Conservation (phyloP, 1,284 basidiomycete genomes). For the Tilletia setariae region DNA sequence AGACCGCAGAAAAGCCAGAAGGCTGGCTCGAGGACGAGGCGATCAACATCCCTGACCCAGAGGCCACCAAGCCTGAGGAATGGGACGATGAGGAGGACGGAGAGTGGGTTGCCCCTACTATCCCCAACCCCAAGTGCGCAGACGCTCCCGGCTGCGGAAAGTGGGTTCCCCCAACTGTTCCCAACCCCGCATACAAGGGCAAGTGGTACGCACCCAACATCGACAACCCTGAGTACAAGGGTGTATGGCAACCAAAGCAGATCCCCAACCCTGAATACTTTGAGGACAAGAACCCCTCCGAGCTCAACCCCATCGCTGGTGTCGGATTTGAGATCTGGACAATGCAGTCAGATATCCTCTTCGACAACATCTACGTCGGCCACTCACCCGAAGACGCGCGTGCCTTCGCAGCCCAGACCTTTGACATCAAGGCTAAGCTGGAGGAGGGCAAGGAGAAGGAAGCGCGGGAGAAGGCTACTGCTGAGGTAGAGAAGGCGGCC, state of each 20-base stretch:
- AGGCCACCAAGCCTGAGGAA: slow-evolving; percentile 94
- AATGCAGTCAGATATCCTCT: slow-evolving; percentile 52
- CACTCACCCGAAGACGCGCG: slow-evolving; percentile 46
- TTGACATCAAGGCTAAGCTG: slow-evolving; percentile 45
- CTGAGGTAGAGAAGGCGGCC: slow-evolving; percentile 24
- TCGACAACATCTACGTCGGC: slow-evolving; percentile 54
- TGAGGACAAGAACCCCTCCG: slow-evolving; percentile 80
- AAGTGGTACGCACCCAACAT: slow-evolving; percentile 90
- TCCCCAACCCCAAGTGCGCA: slow-evolving; percentile 73
- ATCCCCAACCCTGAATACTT: slow-evolving; percentile 79
- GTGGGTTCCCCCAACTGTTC: slow-evolving; percentile 84
- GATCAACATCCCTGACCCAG: slow-evolving; percentile 78
- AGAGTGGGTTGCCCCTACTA: slow-evolving; percentile 87
- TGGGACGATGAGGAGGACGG: slow-evolving; percentile 99
- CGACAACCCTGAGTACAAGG: slow-evolving; percentile 56
- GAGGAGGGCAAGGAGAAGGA: slow-evolving; percentile 44
- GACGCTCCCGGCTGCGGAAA: slow-evolving; percentile 89
- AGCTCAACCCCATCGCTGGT: slow-evolving; percentile 60
- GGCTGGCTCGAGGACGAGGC: slow-evolving; percentile 94
- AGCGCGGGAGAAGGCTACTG: slow-evolving; percentile 17
- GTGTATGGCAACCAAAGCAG: slow-evolving; percentile 46
- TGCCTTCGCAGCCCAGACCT: slow-evolving; percentile 44
- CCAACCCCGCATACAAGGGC: slow-evolving; percentile 97
- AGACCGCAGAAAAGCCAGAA: slow-evolving; percentile 81
- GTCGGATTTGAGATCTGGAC: slow-evolving; percentile 54